These are phyloP conservation scores for Myxozyma mucilagina DNA, from an alignment of 805 yeast species.

Conservation along the genomic window DNA sequence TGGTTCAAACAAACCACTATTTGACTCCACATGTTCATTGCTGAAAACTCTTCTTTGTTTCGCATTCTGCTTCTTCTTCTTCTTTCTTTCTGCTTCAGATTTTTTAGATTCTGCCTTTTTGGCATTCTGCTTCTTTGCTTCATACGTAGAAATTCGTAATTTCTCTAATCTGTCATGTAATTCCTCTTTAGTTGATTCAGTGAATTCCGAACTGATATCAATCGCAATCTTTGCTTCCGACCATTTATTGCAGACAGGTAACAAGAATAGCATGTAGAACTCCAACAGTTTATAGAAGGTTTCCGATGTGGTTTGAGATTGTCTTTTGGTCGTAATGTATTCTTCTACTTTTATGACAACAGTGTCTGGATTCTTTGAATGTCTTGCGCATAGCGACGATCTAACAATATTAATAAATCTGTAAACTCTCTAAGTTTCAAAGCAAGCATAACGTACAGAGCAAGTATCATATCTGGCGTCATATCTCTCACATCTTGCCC, in stretches of 20 bases:
- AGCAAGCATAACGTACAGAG: background rate
- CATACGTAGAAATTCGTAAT: background rate
- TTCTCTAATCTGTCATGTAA: background rate
- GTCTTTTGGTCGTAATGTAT: background rate
- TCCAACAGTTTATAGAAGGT: constrained; percentile 8
- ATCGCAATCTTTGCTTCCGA: constrained; percentile 5
- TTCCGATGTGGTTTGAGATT: background rate
- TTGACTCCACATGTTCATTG: background rate
- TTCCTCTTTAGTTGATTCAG: background rate
- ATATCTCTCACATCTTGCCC: background rate
- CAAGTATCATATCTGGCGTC: background rate
- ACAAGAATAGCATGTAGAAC: constrained; percentile 12
- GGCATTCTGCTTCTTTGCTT: background rate
- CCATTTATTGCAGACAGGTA: constrained; percentile 23
- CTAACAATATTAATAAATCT: background rate
- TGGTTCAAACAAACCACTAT: background rate
- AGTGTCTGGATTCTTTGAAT: background rate
- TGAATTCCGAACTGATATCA: background rate
- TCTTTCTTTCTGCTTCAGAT: background rate
- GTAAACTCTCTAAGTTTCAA: background rate
- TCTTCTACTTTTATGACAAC: constrained; percentile 5
- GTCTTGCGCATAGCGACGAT: constrained; percentile 8
- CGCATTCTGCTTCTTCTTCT: background rate
- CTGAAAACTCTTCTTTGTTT: background rate
- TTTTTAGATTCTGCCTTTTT: background rate